Base-by-base conservation (phyloP, 1,284 basidiomycete genomes). In the Ceratorhiza oryzae-sativae region DNA sequence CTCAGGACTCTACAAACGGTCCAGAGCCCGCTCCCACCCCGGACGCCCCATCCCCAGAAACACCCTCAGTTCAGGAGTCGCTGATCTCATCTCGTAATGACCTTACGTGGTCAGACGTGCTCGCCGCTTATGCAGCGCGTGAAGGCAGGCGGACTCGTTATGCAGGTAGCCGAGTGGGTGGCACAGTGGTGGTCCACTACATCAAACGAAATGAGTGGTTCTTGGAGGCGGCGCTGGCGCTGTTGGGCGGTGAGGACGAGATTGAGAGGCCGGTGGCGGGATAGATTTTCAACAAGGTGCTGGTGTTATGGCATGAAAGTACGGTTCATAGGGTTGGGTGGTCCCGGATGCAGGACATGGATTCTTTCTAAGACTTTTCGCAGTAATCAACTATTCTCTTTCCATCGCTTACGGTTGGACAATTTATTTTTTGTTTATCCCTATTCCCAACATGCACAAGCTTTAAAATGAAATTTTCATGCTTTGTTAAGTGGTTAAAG, bases 121-220 rank as follows among this genome's bases (percentile, higher is more conserved):
- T 86, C 49, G 83, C 86, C 73, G 89, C 90, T 6, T 93, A 91
- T 90, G 81, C 79, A 30, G 83, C 85, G 74, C 87, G 91, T 41
- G 91, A 93, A 82, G 90, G 90, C 45, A 85, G 89, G 42, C 76
- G 79, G 71, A 86, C 83, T 72, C 86, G 88, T 71, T 94, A 93
- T 80, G 84, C 88, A 75, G 84, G 74, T 23, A 83, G 86, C 73
- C 88, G 91, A 60, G 85, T 93, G 6, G 97, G 97, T 1, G 97
- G 97, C 3, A 99, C 97, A 0, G 87, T 97, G 51, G 91, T 95
- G 27, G 95, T 99, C 53, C 97, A 99, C 82, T 98, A 93, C 79
- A 91, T 98, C 83, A 99, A 98, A 87, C 92, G 94, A 80, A 89
- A 94, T 77, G 91, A 93, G 82, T 99, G 96, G 97, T 98, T 94